phyloP scores from a whole-genome alignment of 1,284 basidiomycete species.

The Lentinus polychrous region DNA sequence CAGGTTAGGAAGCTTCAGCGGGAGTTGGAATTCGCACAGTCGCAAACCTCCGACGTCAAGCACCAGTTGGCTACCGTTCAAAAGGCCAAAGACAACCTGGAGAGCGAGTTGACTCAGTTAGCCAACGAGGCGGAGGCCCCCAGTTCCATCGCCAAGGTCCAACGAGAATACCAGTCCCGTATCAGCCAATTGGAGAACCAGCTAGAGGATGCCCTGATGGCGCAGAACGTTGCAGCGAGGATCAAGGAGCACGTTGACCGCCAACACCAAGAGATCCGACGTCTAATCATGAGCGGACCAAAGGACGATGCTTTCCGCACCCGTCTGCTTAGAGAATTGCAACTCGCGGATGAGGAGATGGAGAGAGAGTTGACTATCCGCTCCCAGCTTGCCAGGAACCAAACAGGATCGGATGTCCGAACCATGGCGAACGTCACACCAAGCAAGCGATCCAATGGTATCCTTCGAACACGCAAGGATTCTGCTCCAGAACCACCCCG shows the following conservation, averaged over 20 bases:
- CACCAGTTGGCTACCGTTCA: slow-evolving; percentile 47
- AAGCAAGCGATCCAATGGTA: slow-evolving; percentile 36
- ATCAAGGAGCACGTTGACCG: slow-evolving; percentile 60
- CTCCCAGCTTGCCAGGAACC: slow-evolving; percentile 15
- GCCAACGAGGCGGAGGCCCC: slow-evolving; percentile 53
- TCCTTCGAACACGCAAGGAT: slow-evolving; percentile 28
- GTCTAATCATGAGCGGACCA: slow-evolving; percentile 52
- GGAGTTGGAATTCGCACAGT: slow-evolving; percentile 48
- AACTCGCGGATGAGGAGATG: slow-evolving; percentile 57
- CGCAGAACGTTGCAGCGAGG: slow-evolving; percentile 41
- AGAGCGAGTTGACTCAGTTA: slow-evolving; percentile 62
- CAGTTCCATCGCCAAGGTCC: slow-evolving; percentile 50
- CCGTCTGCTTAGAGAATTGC: slow-evolving; percentile 63
- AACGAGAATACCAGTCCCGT: slow-evolving; percentile 59
- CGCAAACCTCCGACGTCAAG: slow-evolving; percentile 45
- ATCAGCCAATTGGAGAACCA: slow-evolving; percentile 63
- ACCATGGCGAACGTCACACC: slow-evolving; percentile 37
- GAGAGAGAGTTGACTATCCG: slow-evolving; percentile 45
- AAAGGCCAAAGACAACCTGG: slow-evolving; percentile 61
- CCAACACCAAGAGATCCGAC: slow-evolving; percentile 65
- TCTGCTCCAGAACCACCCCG: slow-evolving; percentile 31
- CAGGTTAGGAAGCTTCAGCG: slow-evolving; percentile 51
- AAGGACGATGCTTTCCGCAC: slow-evolving; percentile 59
- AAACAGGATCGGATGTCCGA: slow-evolving; percentile 25
- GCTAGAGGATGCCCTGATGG: slow-evolving; percentile 48